Evolutionary conservation across 83 land plant genomes (phyloP).

Genomic region (Picea engelmannii): DNA sequence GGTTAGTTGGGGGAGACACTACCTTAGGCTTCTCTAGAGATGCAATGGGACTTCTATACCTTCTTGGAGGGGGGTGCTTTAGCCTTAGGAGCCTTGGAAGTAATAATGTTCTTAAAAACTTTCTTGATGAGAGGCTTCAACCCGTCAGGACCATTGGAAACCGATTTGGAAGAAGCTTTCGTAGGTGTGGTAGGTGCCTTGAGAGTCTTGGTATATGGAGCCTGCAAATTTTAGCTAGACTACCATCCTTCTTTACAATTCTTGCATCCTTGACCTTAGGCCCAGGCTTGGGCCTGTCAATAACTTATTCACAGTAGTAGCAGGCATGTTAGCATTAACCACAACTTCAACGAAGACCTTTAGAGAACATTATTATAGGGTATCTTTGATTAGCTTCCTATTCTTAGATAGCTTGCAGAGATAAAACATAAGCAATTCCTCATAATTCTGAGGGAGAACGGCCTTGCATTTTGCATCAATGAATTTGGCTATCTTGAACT

Average conservation of each 20-base stretch:
- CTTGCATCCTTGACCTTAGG: conserved; percentile 18
- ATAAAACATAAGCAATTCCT: conserved; percentile 61
- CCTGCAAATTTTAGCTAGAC: background rate
- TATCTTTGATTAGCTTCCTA: conserved; percentile 65
- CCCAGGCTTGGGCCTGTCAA: conserved; percentile 1
- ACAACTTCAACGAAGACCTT: background rate
- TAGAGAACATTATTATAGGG: conserved; percentile 42
- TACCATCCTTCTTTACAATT: conserved; percentile 6
- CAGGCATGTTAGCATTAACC: background rate
- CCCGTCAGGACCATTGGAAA: too few relatives aligned
- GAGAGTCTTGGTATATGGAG: background rate
- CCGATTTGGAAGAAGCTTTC: background rate
- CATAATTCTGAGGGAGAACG: conserved; percentile 62
- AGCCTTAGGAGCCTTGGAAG: background rate
- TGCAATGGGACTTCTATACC: too few relatives aligned
- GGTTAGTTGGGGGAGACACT: too few relatives aligned
- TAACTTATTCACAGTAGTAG: background rate
- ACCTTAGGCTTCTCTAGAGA: too few relatives aligned
- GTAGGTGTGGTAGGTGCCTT: background rate
- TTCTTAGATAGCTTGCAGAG: conserved; percentile 57
- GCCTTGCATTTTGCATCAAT: conserved; percentile 64
- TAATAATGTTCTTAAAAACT: too few relatives aligned
- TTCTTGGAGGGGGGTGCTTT: too few relatives aligned
- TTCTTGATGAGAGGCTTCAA: too few relatives aligned
- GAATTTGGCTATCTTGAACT: too few relatives aligned